Evolutionary conservation across 164 flowering plant species (phyloP), one percentile per base, ranked within the genome.

Genomic region (Cinnamomum chago): DNA sequence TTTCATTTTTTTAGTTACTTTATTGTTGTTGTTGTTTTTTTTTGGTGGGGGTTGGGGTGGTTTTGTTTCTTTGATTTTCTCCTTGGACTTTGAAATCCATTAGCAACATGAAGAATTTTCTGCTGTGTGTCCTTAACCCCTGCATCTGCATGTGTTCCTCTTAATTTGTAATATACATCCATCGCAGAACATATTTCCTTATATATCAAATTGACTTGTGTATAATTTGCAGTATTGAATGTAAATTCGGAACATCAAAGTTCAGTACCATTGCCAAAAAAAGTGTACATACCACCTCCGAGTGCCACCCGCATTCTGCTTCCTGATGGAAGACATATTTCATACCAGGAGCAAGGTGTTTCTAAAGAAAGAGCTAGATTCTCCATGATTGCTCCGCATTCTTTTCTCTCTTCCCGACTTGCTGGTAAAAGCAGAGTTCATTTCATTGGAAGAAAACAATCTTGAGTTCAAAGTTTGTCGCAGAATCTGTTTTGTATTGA

Each of bases 381-480:
- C 80, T 84, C 95, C 47, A 33, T 93, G 58, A 80, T 93, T 58
- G 77, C 86, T 52, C 88, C 96, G 18, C 99, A 93, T 83, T 79
- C 90, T 68, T 95, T 95, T 79, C 97, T 95, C 78, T 93, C 96
- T 27, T 93, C 99, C 22, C 79, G 99, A 52, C 88, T 92, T 73
- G 89, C 92, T 83, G 99, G 99, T 93, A 82, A 58, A 68, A 23
- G 27, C 55, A 33, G 65, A 30, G 27, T 20, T n/a, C 60, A 27
- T 52, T 70, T 15, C 76, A 24, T 75, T 30, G 72, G 47, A 5
- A 17, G 10, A 12, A 55, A 20, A 68, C 40, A 75, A 1, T 18
- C 4, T 35, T 23, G 55, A 47, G 14, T 68, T 66, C 22, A 22
- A 40, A 35, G 22, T 15, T 72, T 11, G 33, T 68, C 11, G 33